Evolutionary conservation across 2,329 filamentous ascomycete species (phyloP).

Genomic region (Amphichorda felina): DNA sequence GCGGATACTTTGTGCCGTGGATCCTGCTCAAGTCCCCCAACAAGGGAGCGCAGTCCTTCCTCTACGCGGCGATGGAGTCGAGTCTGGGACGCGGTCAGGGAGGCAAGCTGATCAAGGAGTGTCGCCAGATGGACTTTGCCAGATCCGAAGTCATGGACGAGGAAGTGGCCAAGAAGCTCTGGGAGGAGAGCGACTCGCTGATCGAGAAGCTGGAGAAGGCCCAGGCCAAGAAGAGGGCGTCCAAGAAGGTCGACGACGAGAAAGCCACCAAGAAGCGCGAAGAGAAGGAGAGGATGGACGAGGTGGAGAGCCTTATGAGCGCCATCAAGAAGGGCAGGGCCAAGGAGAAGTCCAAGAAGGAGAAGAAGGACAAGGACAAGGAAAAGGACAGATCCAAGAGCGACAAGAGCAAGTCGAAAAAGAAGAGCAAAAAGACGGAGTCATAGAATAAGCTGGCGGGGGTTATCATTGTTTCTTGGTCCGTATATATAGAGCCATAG

Average conservation of each 20-base stretch:
- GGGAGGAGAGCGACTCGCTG: conserved; percentile 78
- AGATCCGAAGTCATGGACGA: conserved; percentile 69
- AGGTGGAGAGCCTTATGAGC: conserved; percentile 25
- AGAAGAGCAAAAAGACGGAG: conserved; percentile 3
- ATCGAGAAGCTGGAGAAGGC: conserved; percentile 75
- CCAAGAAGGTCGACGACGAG: conserved; percentile 21
- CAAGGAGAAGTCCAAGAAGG: conserved; percentile 11
- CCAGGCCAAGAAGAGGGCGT: conserved; percentile 45
- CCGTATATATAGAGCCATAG: no score
- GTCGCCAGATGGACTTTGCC: conserved; percentile 60
- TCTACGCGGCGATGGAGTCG: conserved; percentile 77
- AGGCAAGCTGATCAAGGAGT: conserved; percentile 78
- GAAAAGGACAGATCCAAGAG: conserved; percentile 14
- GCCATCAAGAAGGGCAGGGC: conserved; percentile 31
- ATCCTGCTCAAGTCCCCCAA: conserved; percentile 74
- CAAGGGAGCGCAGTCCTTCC: conserved; percentile 75
- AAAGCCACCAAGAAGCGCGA: conserved; percentile 22
- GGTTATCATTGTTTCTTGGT: no score
- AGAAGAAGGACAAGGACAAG: conserved; percentile 17
- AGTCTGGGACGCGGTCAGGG: conserved; percentile 52
- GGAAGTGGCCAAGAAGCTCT: conserved; percentile 69
- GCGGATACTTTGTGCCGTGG: conserved; percentile 75
- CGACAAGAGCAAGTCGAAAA: conserved; percentile 4
- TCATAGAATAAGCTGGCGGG: conserved; percentile 1
- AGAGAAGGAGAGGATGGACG: conserved; percentile 17